Base-by-base conservation (phyloP, 495 filamentous ascomycete genomes). In the Parathielavia appendiculata region DNA sequence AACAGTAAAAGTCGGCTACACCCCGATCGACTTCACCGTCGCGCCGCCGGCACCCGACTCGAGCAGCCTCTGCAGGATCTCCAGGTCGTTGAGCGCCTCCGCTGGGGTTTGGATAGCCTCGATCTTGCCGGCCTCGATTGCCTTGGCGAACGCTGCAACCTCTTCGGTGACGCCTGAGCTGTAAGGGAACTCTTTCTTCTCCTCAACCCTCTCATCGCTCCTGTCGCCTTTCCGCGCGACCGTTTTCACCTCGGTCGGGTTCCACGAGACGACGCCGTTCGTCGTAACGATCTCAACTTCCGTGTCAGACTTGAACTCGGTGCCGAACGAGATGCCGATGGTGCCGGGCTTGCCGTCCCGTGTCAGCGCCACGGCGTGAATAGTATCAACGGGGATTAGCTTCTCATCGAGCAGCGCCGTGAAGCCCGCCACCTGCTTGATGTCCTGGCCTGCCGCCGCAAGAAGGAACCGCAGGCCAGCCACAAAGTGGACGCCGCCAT, bases 401-500 rank as follows among this genome's bases (percentile, higher is more conserved):
- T 86, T 75, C 47, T 76, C 60, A 61, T 87, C 80, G 36, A 84
- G 69, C 51, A 81, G 79, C 40, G 72, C 65, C 2, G 82, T 82
- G 63, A 85, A 86, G 13, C 83, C 83, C 2, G 78, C 81, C 9
- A 89, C 63, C 41, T 74, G 69, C 12, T 61, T 72, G 17, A 80
- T 56, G 17, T 65, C 71, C 49, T 80, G 71, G 5, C 75, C 69
- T 6, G 76, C 74, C 19, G 73, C 68, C 0, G 76, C 81, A 3
- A 91, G 75, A 40, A 92, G 65, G 39, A 85, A 60, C 20, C 86
- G 72, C 16, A 87, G 75, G 0, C 71, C 87, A 32, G 89, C 89
- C 50, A 86, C 70, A 53, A 81, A 84, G 68, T 92, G 89, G 11
- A 93, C 81, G 23, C 71, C 89, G 11, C 86, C 88, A 63, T 92